Conservation (phyloP, 495 filamentous ascomycete species). For the Lepraria neglecta region DNA sequence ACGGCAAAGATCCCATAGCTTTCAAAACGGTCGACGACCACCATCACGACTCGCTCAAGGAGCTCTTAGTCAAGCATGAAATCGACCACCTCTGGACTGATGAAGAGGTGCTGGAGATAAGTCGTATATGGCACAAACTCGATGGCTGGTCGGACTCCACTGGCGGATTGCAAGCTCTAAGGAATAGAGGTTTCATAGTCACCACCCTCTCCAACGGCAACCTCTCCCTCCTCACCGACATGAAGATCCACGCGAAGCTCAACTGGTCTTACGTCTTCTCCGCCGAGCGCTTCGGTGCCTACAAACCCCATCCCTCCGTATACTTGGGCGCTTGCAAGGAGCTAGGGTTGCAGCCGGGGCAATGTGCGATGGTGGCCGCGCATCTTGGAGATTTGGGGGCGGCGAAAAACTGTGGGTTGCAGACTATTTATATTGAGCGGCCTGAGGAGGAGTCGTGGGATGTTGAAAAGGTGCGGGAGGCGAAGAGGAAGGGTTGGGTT, state of each 20-base stretch:
- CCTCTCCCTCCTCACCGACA: conserved; percentile 56
- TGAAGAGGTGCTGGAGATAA: conserved; percentile 50
- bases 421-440: conserved; percentile 71
- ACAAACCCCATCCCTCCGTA: conserved; percentile 65
- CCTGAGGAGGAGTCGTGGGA: conserved; percentile 57
- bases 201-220: conserved; percentile 74
- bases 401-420: conserved; percentile 56
- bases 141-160: conserved; percentile 62
- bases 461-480: conserved; percentile 44
- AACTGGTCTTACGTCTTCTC: conserved; percentile 57
- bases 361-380: conserved; percentile 75
- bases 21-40: conserved; percentile 63
- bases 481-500: conserved; percentile 53
- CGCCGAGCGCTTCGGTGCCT: conserved; percentile 65
- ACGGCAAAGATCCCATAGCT: conserved; percentile 34
- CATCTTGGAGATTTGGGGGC: conserved; percentile 64
- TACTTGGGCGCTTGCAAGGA: conserved; percentile 59
- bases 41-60: conserved; percentile 54
- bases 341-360: conserved; percentile 48
- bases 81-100: conserved; percentile 54
- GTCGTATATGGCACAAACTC: conserved; percentile 63
- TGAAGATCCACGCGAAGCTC: conserved; percentile 49
- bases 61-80: conserved; percentile 48
- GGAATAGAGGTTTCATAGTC: conserved; percentile 45
- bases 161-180: conserved; percentile 50